phyloP scores from a whole-genome alignment of 345 rosid species.

The Euphorbia tirucalli region DNA sequence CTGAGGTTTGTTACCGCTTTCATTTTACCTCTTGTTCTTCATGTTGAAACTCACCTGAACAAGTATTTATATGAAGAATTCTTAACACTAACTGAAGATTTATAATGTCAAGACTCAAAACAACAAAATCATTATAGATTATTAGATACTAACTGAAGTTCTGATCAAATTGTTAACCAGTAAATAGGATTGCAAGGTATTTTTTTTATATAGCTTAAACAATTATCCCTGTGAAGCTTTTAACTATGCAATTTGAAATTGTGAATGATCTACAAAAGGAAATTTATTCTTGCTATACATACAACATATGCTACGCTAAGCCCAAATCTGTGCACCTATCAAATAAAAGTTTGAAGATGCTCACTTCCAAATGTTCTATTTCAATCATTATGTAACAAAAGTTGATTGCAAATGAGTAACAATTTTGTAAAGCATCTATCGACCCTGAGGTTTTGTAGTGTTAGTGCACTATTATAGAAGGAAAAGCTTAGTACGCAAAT shows the following conservation, averaged over 20 bases:
- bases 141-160: background rate
- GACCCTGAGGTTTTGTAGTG: background rate
- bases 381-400: background rate
- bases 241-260: background rate
- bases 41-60: background rate
- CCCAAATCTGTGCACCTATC: background rate
- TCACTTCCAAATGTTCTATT: background rate
- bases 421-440: background rate
- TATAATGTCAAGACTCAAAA: background rate
- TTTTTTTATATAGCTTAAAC: no score
- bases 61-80: background rate
- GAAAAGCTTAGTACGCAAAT: background rate
- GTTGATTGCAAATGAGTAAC: background rate
- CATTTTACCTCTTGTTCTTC: background rate
- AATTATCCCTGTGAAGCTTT: background rate
- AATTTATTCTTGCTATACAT: background rate
- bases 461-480: background rate
- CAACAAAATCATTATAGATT: background rate
- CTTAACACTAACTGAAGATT: background rate
- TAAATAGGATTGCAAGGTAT: background rate
- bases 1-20: slow-evolving; percentile 56
- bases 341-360: background rate
- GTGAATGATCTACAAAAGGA: background rate
- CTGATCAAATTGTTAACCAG: background rate
- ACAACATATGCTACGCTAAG: background rate